These are phyloP conservation scores for Coemansia sp. DNA, from an alignment of 192 early-diverging fungal species.

Conservation along the genomic window DNA sequence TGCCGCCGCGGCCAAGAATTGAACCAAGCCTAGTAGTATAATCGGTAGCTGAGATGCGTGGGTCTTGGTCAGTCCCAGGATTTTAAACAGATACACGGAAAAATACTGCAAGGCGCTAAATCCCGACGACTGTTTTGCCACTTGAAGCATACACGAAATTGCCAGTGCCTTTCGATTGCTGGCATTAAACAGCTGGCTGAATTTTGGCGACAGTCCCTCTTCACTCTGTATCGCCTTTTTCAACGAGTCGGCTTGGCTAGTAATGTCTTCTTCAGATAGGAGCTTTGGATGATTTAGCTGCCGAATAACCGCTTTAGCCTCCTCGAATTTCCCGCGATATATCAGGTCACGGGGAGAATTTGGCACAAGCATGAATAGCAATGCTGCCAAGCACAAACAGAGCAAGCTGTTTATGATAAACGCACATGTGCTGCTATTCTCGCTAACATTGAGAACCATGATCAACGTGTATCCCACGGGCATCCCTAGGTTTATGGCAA, in stretches of 20 bases:
- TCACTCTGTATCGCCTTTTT: slow-evolving; percentile 14
- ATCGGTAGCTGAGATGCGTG: slow-evolving; percentile 20
- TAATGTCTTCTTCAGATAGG: slow-evolving; percentile 3
- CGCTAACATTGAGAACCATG: not conserved
- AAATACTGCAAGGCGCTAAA: slow-evolving; percentile 32
- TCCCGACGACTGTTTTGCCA: slow-evolving; percentile 35
- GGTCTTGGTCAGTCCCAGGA: slow-evolving; percentile 15
- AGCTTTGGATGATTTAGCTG: slow-evolving; percentile 18
- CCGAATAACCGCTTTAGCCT: slow-evolving; percentile 23
- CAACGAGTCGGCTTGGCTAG: slow-evolving; percentile 9
- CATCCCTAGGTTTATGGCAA: slow-evolving; percentile 32
- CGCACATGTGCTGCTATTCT: slow-evolving; percentile 14
- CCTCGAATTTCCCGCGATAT: slow-evolving; percentile 11
- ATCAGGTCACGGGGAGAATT: slow-evolving; percentile 44
- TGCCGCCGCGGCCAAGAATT: slow-evolving; percentile 8
- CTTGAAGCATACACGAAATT: slow-evolving; percentile 29
- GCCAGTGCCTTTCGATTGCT: slow-evolving; percentile 15
- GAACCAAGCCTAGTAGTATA: slow-evolving; percentile 18
- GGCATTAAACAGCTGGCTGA: slow-evolving; percentile 25
- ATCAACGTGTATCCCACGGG: slow-evolving; percentile 21
- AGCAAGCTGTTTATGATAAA: slow-evolving; percentile 21
- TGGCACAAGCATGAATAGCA: slow-evolving; percentile 23
- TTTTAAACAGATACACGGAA: slow-evolving; percentile 29
- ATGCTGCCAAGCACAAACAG: slow-evolving; percentile 11
- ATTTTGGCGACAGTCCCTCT: slow-evolving; percentile 7